Base-by-base conservation (phyloP, 768 basidiomycete genomes). In the Lactarius quietus region DNA sequence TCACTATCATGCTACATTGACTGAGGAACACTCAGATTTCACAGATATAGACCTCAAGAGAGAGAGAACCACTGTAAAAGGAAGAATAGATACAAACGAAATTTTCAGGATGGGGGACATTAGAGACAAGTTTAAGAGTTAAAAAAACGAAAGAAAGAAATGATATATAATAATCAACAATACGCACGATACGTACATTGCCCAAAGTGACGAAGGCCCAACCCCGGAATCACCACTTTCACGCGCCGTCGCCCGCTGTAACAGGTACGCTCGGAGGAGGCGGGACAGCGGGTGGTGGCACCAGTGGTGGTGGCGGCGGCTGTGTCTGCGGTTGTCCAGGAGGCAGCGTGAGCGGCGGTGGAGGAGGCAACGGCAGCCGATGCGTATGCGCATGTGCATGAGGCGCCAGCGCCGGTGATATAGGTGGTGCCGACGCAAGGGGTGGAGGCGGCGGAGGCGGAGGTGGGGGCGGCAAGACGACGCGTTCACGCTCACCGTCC, bases 401-500 rank as follows among this genome's bases (percentile, higher is more conserved):
- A 0, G 45, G 51, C 5, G 36, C 39, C 17, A 59, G 28, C 8
- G 15, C 63, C 4, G 39, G 59, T 3, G 54, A 15, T 18, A 60
- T 48, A 3, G 28, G 17, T 1, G 56, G 41, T 43, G 29, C 38
- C n/a, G 28, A n/a, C 31, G 12, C 38, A 7, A 1, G 51, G 31
- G 59, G n/a, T n/a, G n/a, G 10, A 6, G 55, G 61, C 10, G 36
- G 59, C 0, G 38, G 61, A 4, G 56, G 31, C 1, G 59, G 63
- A 1, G 48, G n/a, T n/a, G n/a, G n/a, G n/a, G n/a, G n/a, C n/a
- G n/a, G 64, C 6, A 58, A 43, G 8, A 66, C 59, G 9, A 61
- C 51, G 31, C 64, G 67, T 23, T 57, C 66, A 9, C 65, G 65
- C 15, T 68, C 66, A 14, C 64, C 67, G n/a, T 65, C 67, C 64